A percentile compares a stretch with the other conserved stretches of the same genome.
phyloP scores from a whole-genome alignment of 1,284 basidiomycete species.

The Tylopilus orsonianus region DNA sequence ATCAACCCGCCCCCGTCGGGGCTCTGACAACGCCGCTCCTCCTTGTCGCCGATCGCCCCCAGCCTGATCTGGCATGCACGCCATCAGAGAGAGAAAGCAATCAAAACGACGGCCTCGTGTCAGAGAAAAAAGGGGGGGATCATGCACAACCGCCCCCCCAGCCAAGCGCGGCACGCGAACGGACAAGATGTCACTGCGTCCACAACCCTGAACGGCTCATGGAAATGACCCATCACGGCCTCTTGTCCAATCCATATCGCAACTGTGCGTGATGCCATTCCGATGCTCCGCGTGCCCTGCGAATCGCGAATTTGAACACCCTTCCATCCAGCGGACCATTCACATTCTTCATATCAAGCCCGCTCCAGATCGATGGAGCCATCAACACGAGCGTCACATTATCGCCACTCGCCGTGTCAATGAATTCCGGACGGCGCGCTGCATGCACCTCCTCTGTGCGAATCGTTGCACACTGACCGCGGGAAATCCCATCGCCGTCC shows the following conservation, averaged over 20 bases:
- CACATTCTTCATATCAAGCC: too few species aligned
- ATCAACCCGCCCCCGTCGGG: constrained; percentile 9
- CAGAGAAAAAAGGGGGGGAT: background rate
- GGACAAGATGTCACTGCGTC: background rate
- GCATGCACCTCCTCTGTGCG: background rate
- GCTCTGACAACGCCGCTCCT: constrained; percentile 1
- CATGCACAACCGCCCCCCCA: background rate
- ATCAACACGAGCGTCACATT: background rate
- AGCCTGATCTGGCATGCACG: constrained; percentile 8
- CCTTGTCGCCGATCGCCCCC: constrained; percentile 11
- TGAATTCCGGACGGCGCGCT: background rate
- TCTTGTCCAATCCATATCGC: background rate
- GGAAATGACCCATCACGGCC: background rate
- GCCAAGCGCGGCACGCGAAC: background rate
- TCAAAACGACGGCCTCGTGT: too few species aligned
- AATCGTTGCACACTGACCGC: background rate
- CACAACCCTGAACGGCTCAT: constrained; percentile 5
- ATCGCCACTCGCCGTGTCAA: background rate
- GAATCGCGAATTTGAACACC: background rate
- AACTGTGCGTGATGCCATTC: constrained; percentile 1
- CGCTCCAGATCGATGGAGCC: background rate
- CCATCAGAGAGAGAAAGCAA: background rate
- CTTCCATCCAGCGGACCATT: too few species aligned
- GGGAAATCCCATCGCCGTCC: too few species aligned
- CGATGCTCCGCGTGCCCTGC: too few species aligned